phyloP scores from a whole-genome alignment of 305 asterid genomes.

The Solanum chacoense region DNA sequence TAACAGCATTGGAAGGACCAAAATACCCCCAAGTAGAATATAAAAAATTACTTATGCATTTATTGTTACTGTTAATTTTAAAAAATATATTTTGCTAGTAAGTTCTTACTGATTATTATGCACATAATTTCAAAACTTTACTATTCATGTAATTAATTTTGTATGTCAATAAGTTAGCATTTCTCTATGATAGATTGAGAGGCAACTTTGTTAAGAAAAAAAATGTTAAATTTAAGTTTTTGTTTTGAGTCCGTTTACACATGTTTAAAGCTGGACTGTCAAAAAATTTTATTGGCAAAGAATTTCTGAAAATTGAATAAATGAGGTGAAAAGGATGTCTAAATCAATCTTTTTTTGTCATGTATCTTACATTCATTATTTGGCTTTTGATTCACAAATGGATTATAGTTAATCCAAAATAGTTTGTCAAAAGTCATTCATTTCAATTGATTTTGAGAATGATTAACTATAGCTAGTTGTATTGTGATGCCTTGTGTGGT shows the following conservation, averaged over 20 bases:
- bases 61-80: too few species aligned
- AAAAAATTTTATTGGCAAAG: too few species aligned
- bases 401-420: too few species aligned
- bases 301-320: too few species aligned
- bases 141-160: neutral
- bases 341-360: neutral
- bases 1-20: neutral
- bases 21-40: neutral
- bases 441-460: neutral
- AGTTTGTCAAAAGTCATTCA: neutral
- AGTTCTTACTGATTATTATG: too few species aligned
- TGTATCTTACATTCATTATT: neutral
- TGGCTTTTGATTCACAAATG: neutral
- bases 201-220: neutral
- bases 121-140: too few species aligned
- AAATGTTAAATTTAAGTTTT: too few species aligned
- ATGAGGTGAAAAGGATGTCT: neutral
- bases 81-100: too few species aligned
- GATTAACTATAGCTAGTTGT: neutral
- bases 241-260: too few species aligned
- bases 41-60: too few species aligned
- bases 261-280: neutral
- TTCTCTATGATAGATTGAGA: neutral
- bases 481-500: neutral
- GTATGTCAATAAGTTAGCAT: too few species aligned